Percentiles rank a stretch among this genome's conserved stretches.
phyloP scores from a whole-genome alignment of 2,329 filamentous ascomycete genomes.

The Alternaria postmessia region DNA sequence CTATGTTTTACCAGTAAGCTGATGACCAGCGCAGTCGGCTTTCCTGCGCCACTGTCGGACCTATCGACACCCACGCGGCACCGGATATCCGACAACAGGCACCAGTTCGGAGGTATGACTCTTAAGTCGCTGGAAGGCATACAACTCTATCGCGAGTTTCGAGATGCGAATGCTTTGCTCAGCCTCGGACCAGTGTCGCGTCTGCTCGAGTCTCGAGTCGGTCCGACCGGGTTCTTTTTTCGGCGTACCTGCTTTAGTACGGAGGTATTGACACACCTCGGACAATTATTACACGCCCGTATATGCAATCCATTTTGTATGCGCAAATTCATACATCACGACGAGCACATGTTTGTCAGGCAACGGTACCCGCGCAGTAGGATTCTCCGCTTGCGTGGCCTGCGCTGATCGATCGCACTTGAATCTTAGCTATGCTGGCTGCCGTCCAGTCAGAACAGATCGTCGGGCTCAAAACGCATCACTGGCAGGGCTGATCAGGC shows the following conservation, averaged over 20 bases:
- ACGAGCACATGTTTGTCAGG: neutral
- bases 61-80: slow-evolving; percentile 4
- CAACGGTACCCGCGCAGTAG: slow-evolving; percentile 16
- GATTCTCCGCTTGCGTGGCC: slow-evolving; percentile 21
- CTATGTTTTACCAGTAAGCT: too few species aligned
- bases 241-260: slow-evolving; percentile 1
- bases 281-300: neutral
- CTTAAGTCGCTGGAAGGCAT: neutral
- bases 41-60: neutral
- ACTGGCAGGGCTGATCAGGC: slow-evolving; percentile 48
- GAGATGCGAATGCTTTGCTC: slow-evolving; percentile 18
- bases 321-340: neutral
- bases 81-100: slow-evolving; percentile 2
- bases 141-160: slow-evolving; percentile 18
- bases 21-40: too few species aligned
- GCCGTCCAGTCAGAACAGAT: slow-evolving; percentile 33
- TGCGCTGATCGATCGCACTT: slow-evolving; percentile 31
- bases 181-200: slow-evolving; percentile 23
- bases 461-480: slow-evolving; percentile 24
- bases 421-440: slow-evolving; percentile 18
- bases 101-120: slow-evolving; percentile 7
- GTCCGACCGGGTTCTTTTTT: slow-evolving; percentile 19
- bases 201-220: slow-evolving; percentile 23
- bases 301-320: neutral
- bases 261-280: neutral